Base-by-base conservation (phyloP, 805 yeast genomes). In the Ogataea polymorpha region DNA sequence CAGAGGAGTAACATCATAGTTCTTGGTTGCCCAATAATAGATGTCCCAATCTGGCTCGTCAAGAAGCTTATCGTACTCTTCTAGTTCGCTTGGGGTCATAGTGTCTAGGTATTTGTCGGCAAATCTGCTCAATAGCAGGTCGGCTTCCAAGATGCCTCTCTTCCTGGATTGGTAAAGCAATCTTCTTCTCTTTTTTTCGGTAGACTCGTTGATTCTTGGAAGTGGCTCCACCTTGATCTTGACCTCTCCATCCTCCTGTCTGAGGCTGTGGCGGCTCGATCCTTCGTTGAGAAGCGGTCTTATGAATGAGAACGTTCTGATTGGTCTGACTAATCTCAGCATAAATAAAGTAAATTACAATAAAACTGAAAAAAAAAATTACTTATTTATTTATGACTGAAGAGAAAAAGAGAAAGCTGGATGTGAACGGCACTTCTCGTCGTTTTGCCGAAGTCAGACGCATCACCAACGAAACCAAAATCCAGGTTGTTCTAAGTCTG, bases 31-130 rank as follows among this genome's bases (percentile, higher is more conserved):
- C 99, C 99, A 91, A 68, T 93, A 93, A 64, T 87, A 93, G 46
- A 93, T 90, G 63, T 93, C 99, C 99, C 99, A 93, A 64, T 93
- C 99, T n/a, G 91, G 78, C 64, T 91, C 95, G 62, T 93, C 95
- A 58, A 93, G 72, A 43, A 93, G 65, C 42, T 72, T 60, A 58
- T 91, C 97, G 62, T 87, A 93, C 62, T 93, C 98, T 34, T 79
- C 83, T 39, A 93, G 68, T 64, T 88, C 84, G 40, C 72, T 82
- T 45, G 67, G 63, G 10, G 74, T 69, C 70, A 93, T 74, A 0
- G 59, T 57, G 27, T 72, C 63, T 48, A 93, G 68, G 57, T 86
- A 77, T 56, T 75, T 76, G 56, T 88, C 80, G 20, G 98, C 96
- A 63, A 90, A 93, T 44, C 89, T 74, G 14, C 93, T 80, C 44